phyloP scores from a whole-genome alignment of 148 eudicot species.

The Rhododendron ovatum region DNA sequence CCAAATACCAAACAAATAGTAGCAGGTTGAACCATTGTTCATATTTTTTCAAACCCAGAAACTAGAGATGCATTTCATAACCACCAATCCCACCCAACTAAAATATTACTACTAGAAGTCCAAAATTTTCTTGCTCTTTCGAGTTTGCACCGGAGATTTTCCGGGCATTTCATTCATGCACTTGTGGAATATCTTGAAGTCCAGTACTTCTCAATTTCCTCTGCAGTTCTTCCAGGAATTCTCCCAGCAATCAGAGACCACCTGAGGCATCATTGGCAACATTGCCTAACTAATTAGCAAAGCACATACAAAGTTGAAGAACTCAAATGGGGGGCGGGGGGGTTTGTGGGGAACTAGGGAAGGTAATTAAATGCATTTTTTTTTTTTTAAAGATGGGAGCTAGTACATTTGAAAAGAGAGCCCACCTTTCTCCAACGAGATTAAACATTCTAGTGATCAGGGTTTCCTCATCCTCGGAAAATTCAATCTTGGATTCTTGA shows the following conservation, averaged over 20 bases:
- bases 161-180: conserved; percentile 2
- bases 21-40: neutral
- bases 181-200: conserved; percentile 22
- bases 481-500: conserved; percentile 20
- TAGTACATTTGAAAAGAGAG: neutral
- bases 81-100: neutral
- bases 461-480: conserved; percentile 33
- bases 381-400: neutral
- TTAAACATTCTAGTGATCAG: conserved; percentile 32
- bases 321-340: neutral
- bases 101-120: neutral
- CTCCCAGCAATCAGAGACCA: conserved; percentile 44
- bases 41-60: neutral
- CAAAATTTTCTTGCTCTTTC: conserved; percentile 10
- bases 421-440: conserved; percentile 35
- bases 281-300: neutral
- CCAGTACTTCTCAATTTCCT: conserved; percentile 36
- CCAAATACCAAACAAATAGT: neutral
- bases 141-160: neutral
- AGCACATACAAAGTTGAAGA: neutral
- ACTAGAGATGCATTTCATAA: neutral
- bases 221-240: conserved; percentile 41
- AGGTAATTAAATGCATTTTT: neutral
- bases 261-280: conserved; percentile 7
- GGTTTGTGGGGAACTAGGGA: no score